These are phyloP conservation scores for Podaxis sp. DNA, from an alignment of 768 basidiomycete species.

Conservation along the genomic window DNA sequence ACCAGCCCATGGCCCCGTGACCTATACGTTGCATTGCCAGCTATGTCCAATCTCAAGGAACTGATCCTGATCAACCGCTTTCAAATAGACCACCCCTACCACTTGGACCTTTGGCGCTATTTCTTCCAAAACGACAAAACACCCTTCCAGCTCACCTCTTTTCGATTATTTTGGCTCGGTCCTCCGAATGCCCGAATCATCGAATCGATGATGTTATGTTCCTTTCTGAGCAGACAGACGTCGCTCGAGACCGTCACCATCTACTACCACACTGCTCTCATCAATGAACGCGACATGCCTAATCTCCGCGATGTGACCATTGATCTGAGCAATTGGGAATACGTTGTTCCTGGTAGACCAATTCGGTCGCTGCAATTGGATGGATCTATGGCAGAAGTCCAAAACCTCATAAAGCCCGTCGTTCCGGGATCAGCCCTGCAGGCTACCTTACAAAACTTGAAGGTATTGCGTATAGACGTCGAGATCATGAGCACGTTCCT, in stretches of 20 bases:
- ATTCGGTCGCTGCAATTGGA: not conserved
- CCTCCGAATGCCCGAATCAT: not conserved
- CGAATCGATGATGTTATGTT: not conserved
- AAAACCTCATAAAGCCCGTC: not conserved
- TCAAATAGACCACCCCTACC: not conserved
- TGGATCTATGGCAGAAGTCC: not conserved
- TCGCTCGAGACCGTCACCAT: not conserved
- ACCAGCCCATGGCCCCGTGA: not conserved
- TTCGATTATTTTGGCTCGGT: not conserved
- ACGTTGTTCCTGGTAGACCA: not conserved
- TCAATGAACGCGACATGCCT: not conserved
- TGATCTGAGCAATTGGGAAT: not conserved
- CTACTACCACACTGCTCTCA: not conserved
- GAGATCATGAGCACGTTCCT: not conserved
- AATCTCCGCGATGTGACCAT: not conserved
- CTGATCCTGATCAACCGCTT: constrained; percentile 5
- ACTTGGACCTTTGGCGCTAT: constrained; percentile 1
- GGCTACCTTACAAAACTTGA: not conserved
- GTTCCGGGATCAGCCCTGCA: not conserved
- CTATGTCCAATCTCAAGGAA: constrained; percentile 5
- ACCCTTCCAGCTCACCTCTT: constrained; percentile 1
- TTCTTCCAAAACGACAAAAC: not conserved
- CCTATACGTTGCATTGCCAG: not conserved
- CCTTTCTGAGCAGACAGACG: not conserved
- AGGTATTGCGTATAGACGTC: not conserved